A percentile compares a stretch with the other conserved stretches of the same genome.
Conservation (phyloP, 2,329 filamentous ascomycete genomes). For the Penicillium sp. region DNA sequence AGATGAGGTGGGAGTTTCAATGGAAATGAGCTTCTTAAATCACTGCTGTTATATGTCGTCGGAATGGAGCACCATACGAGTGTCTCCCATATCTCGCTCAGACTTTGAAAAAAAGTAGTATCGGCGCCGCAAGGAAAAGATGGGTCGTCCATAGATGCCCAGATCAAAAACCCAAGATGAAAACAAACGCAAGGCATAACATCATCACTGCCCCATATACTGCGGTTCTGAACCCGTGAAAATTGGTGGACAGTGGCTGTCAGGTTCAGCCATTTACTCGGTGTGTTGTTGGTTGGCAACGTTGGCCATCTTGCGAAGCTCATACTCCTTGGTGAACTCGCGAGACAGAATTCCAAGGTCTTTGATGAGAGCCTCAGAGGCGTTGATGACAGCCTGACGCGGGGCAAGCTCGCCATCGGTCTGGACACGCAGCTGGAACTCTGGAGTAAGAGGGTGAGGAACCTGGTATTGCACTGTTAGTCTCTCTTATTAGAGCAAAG, state of each 20-base stretch:
- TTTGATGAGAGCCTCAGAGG: slow-evolving; percentile 79
- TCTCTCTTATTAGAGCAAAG: neutral
- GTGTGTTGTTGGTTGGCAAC: slow-evolving; percentile 55
- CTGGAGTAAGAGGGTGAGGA: slow-evolving; percentile 49
- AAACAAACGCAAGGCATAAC: slow-evolving; percentile 11
- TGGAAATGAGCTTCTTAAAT: neutral
- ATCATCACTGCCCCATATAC: slow-evolving; percentile 26
- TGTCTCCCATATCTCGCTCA: neutral
- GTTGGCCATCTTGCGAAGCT: slow-evolving; percentile 81
- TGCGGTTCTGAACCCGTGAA: slow-evolving; percentile 10
- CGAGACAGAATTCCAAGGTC: slow-evolving; percentile 78
- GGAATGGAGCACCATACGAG: slow-evolving; percentile 8
- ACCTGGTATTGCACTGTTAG: slow-evolving; percentile 32
- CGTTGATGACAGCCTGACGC: slow-evolving; percentile 81
- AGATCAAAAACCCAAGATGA: slow-evolving; percentile 4
- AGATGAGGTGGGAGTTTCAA: neutral
- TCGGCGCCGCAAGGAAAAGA: neutral
- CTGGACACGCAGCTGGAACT: slow-evolving; percentile 78
- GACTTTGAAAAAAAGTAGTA: neutral
- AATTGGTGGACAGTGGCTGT: neutral
- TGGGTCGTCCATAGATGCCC: neutral
- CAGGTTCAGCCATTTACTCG: slow-evolving; percentile 20
- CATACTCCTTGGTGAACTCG: slow-evolving; percentile 91
- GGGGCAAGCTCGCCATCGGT: slow-evolving; percentile 87
- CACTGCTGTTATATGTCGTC: slow-evolving; percentile 3